Conservation (phyloP, 2,329 filamentous ascomycete genomes). For the Colletotrichum sansevieriae region DNA sequence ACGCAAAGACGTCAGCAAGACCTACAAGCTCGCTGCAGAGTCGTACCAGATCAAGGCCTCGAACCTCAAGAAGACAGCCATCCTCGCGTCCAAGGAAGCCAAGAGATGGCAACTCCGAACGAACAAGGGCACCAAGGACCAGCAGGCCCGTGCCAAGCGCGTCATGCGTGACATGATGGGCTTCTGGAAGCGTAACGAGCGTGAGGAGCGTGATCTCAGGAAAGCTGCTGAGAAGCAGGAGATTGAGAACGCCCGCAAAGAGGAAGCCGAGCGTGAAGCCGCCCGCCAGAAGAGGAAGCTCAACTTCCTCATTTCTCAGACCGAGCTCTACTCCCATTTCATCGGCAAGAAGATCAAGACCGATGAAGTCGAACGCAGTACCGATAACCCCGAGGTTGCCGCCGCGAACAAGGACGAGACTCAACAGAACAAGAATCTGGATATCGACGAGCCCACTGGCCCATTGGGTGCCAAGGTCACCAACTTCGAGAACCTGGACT, state of each 20-base stretch:
- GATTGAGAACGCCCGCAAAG: conserved; percentile 95
- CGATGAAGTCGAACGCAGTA: conserved; percentile 91
- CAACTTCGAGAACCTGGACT: conserved; percentile 93
- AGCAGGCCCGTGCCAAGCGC: conserved; percentile 95
- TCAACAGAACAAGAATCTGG: conserved; percentile 55
- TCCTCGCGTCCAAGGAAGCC: conserved; percentile 96
- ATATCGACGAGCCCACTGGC: conserved; percentile 67
- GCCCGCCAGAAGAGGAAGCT: conserved; percentile 98
- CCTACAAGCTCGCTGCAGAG: conserved; percentile 87
- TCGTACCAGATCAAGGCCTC: conserved; percentile 89
- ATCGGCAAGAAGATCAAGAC: conserved; percentile 99
- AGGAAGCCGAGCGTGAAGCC: conserved; percentile 96
- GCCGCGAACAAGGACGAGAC: conserved; percentile 62
- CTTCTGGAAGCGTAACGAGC: conserved; percentile 99
- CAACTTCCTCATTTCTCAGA: conserved; percentile 99
- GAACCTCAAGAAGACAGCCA: conserved; percentile 98
- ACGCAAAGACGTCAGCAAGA: conserved; percentile 92
- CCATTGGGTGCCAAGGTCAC: conserved; percentile 80
- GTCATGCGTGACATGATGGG: conserved; percentile 99
- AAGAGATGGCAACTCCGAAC: conserved; percentile 97
- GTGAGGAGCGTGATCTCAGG: conserved; percentile 93
- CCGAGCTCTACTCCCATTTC: conserved; percentile 98
- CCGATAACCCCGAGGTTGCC: conserved; percentile 81
- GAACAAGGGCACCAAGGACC: conserved; percentile 98
- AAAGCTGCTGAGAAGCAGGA: conserved; percentile 96